These are phyloP conservation scores for Candida ponderosae DNA, from an alignment of 805 yeast genomes.

Conservation along the genomic window DNA sequence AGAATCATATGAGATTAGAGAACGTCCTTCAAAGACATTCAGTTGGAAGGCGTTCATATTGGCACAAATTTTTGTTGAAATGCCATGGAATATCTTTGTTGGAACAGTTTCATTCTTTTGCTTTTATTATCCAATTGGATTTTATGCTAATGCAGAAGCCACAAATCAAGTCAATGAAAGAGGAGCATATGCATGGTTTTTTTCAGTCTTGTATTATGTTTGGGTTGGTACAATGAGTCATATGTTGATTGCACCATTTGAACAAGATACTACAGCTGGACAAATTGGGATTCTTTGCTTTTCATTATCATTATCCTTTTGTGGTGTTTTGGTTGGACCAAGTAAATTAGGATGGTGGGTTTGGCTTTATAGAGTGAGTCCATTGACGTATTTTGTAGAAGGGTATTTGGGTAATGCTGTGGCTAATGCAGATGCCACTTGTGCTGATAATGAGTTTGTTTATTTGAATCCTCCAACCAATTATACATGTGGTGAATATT, in stretches of 20 bases:
- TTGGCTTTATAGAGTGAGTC: slow-evolving; percentile 70
- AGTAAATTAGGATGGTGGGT: slow-evolving; percentile 64
- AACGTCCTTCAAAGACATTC: slow-evolving; percentile 65
- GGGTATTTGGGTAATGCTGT: slow-evolving; percentile 49
- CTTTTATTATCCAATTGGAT: slow-evolving; percentile 69
- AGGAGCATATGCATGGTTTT: slow-evolving; percentile 49
- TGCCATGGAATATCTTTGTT: slow-evolving; percentile 53
- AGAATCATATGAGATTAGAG: slow-evolving; percentile 64
- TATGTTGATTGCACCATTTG: slow-evolving; percentile 49
- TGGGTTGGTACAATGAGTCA: slow-evolving; percentile 50
- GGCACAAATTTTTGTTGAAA: slow-evolving; percentile 57
- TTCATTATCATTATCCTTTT: slow-evolving; percentile 61
- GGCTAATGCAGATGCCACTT: slow-evolving; percentile 39
- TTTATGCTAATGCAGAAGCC: slow-evolving; percentile 55
- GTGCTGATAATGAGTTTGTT: slow-evolving; percentile 42
- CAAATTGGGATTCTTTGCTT: slow-evolving; percentile 42
- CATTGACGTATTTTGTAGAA: slow-evolving; percentile 58
- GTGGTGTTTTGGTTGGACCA: slow-evolving; percentile 67
- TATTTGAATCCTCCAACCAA: slow-evolving; percentile 45
- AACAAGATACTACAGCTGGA: slow-evolving; percentile 56
- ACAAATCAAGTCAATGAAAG: slow-evolving; percentile 40
- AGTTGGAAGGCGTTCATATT: slow-evolving; percentile 56
- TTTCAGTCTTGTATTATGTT: slow-evolving; percentile 35
- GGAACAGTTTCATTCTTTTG: slow-evolving; percentile 59
- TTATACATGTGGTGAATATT: slow-evolving; percentile 48